Percentiles rank a stretch among this genome's conserved stretches.
Conservation (phyloP, 2,329 filamentous ascomycete genomes). For the Colletotrichum sp. region DNA sequence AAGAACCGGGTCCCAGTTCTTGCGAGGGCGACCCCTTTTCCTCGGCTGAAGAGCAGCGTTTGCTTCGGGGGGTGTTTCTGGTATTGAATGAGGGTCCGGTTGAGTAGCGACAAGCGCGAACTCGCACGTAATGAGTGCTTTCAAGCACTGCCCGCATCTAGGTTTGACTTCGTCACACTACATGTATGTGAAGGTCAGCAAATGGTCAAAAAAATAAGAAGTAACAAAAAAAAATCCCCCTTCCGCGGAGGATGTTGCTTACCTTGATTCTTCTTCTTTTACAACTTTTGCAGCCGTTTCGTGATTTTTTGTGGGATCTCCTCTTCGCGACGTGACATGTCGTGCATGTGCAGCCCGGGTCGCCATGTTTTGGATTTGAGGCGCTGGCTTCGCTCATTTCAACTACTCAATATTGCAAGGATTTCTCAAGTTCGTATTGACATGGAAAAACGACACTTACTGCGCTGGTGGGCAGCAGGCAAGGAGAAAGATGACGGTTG, state of each 20-base stretch:
- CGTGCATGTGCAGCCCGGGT: background rate
- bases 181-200: too few species aligned
- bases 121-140: background rate
- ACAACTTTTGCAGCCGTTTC: slow-evolving; percentile 26
- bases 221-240: too few species aligned
- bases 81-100: background rate
- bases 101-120: background rate
- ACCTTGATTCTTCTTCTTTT: slow-evolving; percentile 26
- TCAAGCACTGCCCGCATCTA: background rate
- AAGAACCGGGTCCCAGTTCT: background rate
- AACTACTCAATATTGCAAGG: background rate
- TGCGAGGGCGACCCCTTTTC: background rate
- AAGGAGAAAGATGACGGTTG: background rate
- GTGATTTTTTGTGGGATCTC: slow-evolving; percentile 23
- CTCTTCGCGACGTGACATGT: slow-evolving; percentile 8
- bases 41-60: background rate
- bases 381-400: background rate
- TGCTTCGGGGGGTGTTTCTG: background rate
- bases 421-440: background rate
- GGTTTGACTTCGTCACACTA: slow-evolving; percentile 12
- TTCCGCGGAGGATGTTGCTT: background rate
- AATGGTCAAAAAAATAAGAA: too few species aligned
- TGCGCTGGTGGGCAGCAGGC: background rate
- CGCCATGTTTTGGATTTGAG: background rate
- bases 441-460: background rate